Evolutionary conservation across 768 basidiomycete species (phyloP), one percentile per base, ranked within the genome.

Genomic region (Mycena sanguinolenta): DNA sequence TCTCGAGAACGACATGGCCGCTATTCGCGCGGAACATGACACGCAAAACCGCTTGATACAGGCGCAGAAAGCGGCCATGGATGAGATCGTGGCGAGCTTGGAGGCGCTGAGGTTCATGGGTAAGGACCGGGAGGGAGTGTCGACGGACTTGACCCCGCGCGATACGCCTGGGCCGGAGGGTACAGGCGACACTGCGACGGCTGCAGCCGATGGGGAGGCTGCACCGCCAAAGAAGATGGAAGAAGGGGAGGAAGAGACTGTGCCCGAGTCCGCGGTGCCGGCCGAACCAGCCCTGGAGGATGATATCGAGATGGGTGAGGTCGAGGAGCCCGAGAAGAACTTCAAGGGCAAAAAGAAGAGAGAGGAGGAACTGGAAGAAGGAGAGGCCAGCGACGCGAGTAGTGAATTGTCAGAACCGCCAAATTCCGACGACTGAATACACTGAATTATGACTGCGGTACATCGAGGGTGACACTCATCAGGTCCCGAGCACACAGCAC

Each of bases 251-350:
- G 80, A 76, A 72, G 53, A 61, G n/a, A 66, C 71, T n/a, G 69
- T 65, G 54, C 72, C 64, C 67, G 59, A 74, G 53, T 42, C 76
- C 44, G 65, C 75, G 36, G 28, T 75, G 1, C 65, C 66, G 19
- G 68, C 59, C 28, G 80, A 79, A 66, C 68, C 68, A 57, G 73
- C 72, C 73, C 58, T 3, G 52, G 70, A 89, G 32, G 87, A 93
- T 72, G 94, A 95, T 71, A 95, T 95, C 71, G 94, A 95, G 79
- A 95, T 95, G 94, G 94, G 94, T n/a, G 94, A 95, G 77, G 88
- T 95, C 4, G 91, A 93, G 69, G 94, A 95, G 76, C 88, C 89
- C 62, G 88, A 89, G 3, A 88, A 85, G 69, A 86, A 81, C 62
- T 72, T 73, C 39, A 83, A 89, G 73, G 79, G 77, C 30, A 90